These are phyloP conservation scores for Fusarium stilboides DNA, from an alignment of 2,329 filamentous ascomycete species.

Conservation along the genomic window DNA sequence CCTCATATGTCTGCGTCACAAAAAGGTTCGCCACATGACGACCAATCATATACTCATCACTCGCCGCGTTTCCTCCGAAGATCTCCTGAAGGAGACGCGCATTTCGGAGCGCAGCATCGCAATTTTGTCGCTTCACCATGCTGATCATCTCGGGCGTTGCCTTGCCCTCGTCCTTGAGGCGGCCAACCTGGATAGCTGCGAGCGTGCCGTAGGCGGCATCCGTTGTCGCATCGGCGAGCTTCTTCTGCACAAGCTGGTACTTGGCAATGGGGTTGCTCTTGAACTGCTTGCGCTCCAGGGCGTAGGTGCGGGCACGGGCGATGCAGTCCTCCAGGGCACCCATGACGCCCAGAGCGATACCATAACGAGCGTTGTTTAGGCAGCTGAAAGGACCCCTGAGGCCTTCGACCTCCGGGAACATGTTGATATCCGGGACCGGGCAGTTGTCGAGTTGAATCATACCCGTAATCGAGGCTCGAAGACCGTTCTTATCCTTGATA, in stretches of 20 bases:
- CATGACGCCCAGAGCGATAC: conserved; percentile 94
- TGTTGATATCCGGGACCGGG: conserved; percentile 89
- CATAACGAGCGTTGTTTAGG: conserved; percentile 92
- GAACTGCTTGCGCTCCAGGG: conserved; percentile 96
- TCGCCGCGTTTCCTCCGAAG: conserved; percentile 98
- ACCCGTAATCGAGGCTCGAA: conserved; percentile 93
- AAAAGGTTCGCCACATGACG: conserved; percentile 96
- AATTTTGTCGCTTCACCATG: conserved; percentile 98
- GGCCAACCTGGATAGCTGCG: conserved; percentile 89
- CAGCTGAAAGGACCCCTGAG: conserved; percentile 92
- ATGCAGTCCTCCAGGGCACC: conserved; percentile 96
- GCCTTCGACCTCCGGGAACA: conserved; percentile 93
- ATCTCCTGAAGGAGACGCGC: conserved; percentile 90
- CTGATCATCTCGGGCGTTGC: conserved; percentile 95
- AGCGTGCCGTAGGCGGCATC: conserved; percentile 94
- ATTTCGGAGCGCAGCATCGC: conserved; percentile 87
- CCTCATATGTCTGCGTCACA: conserved; percentile 98
- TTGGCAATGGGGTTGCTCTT: conserved; percentile 94
- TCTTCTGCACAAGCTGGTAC: conserved; percentile 98
- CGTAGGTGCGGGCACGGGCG: conserved; percentile 83
- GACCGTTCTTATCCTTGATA: conserved; percentile 95
- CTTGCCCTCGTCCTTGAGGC: conserved; percentile 93
- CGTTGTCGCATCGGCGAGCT: conserved; percentile 91
- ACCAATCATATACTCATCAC: conserved; percentile 96
- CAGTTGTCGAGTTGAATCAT: conserved; percentile 97